These are phyloP conservation scores for Conringia planisiliqua DNA, from an alignment of 345 rosid genomes.

Conservation along the genomic window DNA sequence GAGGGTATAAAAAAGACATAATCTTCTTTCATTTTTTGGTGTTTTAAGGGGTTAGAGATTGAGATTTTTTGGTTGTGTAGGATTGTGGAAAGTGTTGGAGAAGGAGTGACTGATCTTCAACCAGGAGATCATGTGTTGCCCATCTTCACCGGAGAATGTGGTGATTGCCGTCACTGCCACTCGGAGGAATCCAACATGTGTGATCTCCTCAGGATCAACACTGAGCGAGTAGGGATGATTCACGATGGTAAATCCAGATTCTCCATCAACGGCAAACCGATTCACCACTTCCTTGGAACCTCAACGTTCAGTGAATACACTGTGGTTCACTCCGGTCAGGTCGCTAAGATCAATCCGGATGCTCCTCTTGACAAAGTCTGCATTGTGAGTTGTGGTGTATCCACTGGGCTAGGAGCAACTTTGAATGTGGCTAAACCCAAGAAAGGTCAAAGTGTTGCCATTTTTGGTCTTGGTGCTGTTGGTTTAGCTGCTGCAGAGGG, in stretches of 20 bases:
- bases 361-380: constrained; percentile 89
- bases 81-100: constrained; percentile 82
- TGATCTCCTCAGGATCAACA: constrained; percentile 75
- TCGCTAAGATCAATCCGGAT: constrained; percentile 68
- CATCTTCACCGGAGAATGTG: constrained; percentile 77
- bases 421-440: constrained; percentile 74
- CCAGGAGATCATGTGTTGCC: constrained; percentile 82
- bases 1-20: constrained; percentile 41
- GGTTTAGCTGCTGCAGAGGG: constrained; percentile 89
- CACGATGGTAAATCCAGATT: constrained; percentile 67
- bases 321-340: constrained; percentile 66
- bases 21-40: neutral
- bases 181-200: constrained; percentile 88
- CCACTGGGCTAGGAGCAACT: constrained; percentile 79
- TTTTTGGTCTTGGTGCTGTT: constrained; percentile 77
- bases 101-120: constrained; percentile 69
- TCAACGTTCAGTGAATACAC: constrained; percentile 87
- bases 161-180: constrained; percentile 64
- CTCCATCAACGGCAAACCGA: constrained; percentile 65
- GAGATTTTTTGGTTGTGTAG: constrained; percentile 30
- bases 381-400: constrained; percentile 68
- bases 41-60: neutral
- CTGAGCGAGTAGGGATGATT: constrained; percentile 66
- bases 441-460: constrained; percentile 58
- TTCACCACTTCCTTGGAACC: constrained; percentile 70